These are phyloP conservation scores for Helicocarpus griseus DNA, from an alignment of 2,329 filamentous ascomycete genomes.

Conservation along the genomic window DNA sequence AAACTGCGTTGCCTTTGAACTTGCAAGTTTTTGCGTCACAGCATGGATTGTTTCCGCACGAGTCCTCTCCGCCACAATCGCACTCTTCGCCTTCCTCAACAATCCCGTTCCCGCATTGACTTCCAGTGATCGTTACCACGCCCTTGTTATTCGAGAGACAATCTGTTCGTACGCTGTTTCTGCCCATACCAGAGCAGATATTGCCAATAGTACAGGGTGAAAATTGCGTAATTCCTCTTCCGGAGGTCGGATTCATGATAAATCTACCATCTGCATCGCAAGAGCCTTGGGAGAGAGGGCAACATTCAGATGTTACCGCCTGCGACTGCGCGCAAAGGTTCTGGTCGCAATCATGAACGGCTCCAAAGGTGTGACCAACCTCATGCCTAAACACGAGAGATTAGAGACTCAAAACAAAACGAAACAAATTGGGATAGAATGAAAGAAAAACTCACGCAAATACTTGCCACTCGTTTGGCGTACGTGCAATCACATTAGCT, in stretches of 20 bases:
- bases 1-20: conserved; percentile 65
- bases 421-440: not conserved
- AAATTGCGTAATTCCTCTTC: conserved; percentile 62
- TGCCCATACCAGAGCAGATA: conserved; percentile 75
- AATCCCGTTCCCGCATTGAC: conserved; percentile 92
- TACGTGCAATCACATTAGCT: conserved; percentile 80
- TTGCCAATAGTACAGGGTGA: conserved; percentile 87
- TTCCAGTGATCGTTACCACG: conserved; percentile 69
- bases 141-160: conserved; percentile 83
- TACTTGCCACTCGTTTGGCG: conserved; percentile 80
- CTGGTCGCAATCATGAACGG: conserved; percentile 79
- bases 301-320: conserved; percentile 59
- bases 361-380: conserved; percentile 85
- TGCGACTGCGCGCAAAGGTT: conserved; percentile 57
- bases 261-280: conserved; percentile 72
- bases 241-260: conserved; percentile 94
- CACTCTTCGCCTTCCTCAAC: conserved; percentile 92
- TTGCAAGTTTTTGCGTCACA: conserved; percentile 82
- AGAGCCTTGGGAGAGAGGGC: conserved; percentile 56
- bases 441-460: conserved; percentile 48
- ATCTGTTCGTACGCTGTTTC: conserved; percentile 61
- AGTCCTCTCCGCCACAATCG: conserved; percentile 72
- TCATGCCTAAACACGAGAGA: too few species aligned
- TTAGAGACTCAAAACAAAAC: too few species aligned
- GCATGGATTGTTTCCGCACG: conserved; percentile 67